Conservation (phyloP, 495 filamentous ascomycete species). For the Penicillium cataractarum region DNA sequence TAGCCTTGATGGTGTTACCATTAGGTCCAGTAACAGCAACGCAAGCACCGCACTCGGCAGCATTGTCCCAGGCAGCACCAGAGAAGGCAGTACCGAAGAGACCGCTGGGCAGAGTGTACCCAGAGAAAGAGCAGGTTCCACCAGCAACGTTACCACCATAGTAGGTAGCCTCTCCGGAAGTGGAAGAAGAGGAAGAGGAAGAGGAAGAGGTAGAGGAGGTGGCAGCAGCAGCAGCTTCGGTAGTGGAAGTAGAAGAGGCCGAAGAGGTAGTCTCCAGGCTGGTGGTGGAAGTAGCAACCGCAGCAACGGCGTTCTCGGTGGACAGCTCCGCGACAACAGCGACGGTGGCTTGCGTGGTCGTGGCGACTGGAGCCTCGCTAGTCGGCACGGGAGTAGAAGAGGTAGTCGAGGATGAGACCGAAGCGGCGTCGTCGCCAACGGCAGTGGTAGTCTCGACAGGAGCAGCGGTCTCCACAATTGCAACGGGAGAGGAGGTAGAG, state of each 20-base stretch:
- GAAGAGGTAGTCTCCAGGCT: conserved; percentile 12
- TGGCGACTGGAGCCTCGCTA: conserved; percentile 8
- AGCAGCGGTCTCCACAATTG: conserved; percentile 3
- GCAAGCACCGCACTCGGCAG: conserved; percentile 60
- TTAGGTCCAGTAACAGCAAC: conserved; percentile 56
- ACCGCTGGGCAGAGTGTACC: conserved; percentile 57
- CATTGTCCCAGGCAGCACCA: conserved; percentile 51
- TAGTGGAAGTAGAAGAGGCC: conserved; percentile 16
- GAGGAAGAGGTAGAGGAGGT: conserved; percentile 13
- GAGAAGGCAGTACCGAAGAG: conserved; percentile 60
- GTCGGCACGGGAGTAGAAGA: conserved; percentile 12
- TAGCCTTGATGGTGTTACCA: conserved; percentile 63
- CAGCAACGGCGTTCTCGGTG: conserved; percentile 10
- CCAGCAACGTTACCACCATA: conserved; percentile 62
- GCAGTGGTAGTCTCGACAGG: conserved; percentile 10
- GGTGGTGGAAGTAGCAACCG: conserved; percentile 6
- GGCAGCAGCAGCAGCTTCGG: conserved; percentile 5
- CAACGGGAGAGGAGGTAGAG: conserved; percentile 2
- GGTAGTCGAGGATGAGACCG: conserved; percentile 5
- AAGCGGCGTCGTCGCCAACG: conserved; percentile 8
- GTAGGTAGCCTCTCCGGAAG: conserved; percentile 49
- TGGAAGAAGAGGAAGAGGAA: conserved; percentile 17
- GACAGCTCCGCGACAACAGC: conserved; percentile 11
- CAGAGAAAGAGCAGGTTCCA: conserved; percentile 60
- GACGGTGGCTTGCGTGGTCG: conserved; percentile 21